Evolutionary conservation across 116 monocot species (phyloP).

Genomic region (Zostera marina): DNA sequence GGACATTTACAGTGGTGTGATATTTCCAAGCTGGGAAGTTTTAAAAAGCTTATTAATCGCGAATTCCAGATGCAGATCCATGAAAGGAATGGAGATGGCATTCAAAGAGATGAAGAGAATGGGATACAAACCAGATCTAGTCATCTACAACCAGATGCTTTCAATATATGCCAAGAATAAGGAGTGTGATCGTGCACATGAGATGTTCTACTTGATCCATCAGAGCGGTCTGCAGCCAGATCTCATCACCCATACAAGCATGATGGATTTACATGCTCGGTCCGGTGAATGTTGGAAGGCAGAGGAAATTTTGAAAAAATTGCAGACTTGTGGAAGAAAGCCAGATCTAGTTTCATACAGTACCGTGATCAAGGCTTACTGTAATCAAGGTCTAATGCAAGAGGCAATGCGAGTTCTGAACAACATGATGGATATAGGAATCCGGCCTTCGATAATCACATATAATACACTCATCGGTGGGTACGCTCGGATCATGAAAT

Average conservation of each 20-base stretch:
- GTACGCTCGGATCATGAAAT: conserved; percentile 42
- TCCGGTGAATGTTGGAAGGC: conserved; percentile 73
- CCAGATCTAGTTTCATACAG: conserved; percentile 87
- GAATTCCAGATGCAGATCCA: conserved; percentile 55
- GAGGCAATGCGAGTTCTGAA: conserved; percentile 69
- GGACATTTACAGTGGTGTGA: conserved; percentile 28
- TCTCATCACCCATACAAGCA: conserved; percentile 72
- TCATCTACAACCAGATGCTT: conserved; percentile 72
- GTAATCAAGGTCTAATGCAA: conserved; percentile 67
- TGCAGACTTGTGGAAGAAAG: conserved; percentile 26
- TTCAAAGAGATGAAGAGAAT: conserved; percentile 52
- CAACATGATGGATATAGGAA: conserved; percentile 46
- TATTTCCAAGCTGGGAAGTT: conserved; percentile 62
- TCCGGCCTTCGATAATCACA: conserved; percentile 64
- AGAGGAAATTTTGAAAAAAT: conserved; percentile 49
- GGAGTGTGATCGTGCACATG: conserved; percentile 58
- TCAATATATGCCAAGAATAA: conserved; percentile 72
- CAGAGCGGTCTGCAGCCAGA: conserved; percentile 53
- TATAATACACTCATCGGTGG: conserved; percentile 80
- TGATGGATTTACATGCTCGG: conserved; percentile 89
- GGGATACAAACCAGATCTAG: conserved; percentile 72
- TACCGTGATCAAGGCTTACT: conserved; percentile 92
- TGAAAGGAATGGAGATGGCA: conserved; percentile 65
- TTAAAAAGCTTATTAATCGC: conserved; percentile 47
- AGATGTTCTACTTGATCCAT: conserved; percentile 46